A percentile compares a stretch with the other conserved stretches of the same genome.
Evolutionary conservation across 352 stramenopile species (phyloP).

Genomic region (Phytopythium mirpurense): DNA sequence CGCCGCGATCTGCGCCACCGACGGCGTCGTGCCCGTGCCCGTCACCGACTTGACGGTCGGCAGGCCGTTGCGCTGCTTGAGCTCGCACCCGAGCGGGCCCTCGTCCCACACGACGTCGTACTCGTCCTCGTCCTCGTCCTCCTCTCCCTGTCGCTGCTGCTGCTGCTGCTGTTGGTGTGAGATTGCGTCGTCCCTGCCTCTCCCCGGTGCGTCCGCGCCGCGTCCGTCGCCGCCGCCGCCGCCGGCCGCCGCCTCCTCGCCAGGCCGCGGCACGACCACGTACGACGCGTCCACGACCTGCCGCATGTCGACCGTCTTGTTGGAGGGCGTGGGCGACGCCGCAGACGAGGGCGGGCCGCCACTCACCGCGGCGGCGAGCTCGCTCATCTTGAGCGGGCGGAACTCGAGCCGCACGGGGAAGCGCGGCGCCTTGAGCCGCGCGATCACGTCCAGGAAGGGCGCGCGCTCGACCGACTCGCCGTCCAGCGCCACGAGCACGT

Average conservation of each 20-base stretch:
- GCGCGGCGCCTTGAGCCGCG: conserved; percentile 45
- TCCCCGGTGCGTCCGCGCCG: too few relatives aligned
- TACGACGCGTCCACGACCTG: conserved; percentile 6
- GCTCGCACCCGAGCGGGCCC: conserved; percentile 61
- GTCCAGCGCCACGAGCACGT: conserved; percentile 73
- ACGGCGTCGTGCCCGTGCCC: conserved; percentile 44
- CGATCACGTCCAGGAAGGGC: conserved; percentile 64
- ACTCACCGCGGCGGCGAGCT: conserved; percentile 15
- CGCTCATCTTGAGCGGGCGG: conserved; percentile 43
- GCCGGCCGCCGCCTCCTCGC: conserved; percentile 10
- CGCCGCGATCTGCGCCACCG: conserved; percentile 57
- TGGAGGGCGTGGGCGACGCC: conserved; percentile 15
- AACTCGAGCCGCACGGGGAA: conserved; percentile 75
- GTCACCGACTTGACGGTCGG: conserved; percentile 70
- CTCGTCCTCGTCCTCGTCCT: conserved; percentile 25
- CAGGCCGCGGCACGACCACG: conserved; percentile 17
- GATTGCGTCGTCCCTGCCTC: too few relatives aligned
- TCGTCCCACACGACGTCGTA: conserved; percentile 78
- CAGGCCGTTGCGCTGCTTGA: conserved; percentile 67
- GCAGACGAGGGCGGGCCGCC: conserved; percentile 15
- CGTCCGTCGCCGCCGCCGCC: conserved; percentile 8
- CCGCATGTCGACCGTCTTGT: conserved; percentile 23
- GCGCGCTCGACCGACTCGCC: conserved; percentile 37
- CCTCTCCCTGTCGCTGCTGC: too few relatives aligned
- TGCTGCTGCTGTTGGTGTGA: too few relatives aligned